Percentiles rank a stretch among this genome's conserved stretches.
phyloP scores from a whole-genome alignment of 495 filamentous ascomycete species.

The Penicillium atrosanguineum region DNA sequence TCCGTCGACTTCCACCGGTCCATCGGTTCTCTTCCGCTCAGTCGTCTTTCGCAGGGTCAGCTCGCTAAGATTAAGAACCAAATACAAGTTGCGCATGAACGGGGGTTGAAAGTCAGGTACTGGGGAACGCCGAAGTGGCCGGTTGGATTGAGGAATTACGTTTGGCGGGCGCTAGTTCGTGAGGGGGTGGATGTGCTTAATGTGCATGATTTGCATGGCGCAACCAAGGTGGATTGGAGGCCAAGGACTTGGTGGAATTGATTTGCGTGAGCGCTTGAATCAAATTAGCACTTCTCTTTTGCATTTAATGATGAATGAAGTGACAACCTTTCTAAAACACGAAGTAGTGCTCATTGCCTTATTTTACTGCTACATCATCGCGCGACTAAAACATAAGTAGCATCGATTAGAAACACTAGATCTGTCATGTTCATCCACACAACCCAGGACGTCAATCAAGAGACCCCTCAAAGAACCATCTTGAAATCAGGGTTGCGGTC shows the following conservation, averaged over 20 bases:
- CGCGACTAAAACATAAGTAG: neutral
- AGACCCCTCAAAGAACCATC: conserved; percentile 51
- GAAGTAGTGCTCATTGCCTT: neutral
- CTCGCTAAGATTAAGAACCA: conserved; percentile 54
- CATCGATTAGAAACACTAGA: neutral
- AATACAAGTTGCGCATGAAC: conserved; percentile 55
- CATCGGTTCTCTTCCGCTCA: conserved; percentile 33
- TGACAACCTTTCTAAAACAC: neutral
- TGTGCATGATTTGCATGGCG: conserved; percentile 26
- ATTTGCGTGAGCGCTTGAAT: neutral
- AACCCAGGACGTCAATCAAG: neutral
- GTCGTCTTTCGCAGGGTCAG: conserved; percentile 43
- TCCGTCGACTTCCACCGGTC: conserved; percentile 40
- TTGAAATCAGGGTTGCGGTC: conserved; percentile 66
- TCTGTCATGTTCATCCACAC: neutral
- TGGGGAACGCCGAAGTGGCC: conserved; percentile 66
- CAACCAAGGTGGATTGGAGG: conserved; percentile 23
- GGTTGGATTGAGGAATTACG: conserved; percentile 53
- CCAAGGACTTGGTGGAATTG: conserved; percentile 12
- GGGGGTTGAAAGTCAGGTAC: conserved; percentile 62
- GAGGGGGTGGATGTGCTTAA: conserved; percentile 55
- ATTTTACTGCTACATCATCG: neutral
- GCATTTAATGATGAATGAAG: neutral
- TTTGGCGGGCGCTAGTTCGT: conserved; percentile 61
- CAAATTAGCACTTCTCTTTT: neutral